Percentiles rank a stretch among this genome's conserved stretches.
Conservation (phyloP, 2,329 filamentous ascomycete species). For the Exophiala bonariae region DNA sequence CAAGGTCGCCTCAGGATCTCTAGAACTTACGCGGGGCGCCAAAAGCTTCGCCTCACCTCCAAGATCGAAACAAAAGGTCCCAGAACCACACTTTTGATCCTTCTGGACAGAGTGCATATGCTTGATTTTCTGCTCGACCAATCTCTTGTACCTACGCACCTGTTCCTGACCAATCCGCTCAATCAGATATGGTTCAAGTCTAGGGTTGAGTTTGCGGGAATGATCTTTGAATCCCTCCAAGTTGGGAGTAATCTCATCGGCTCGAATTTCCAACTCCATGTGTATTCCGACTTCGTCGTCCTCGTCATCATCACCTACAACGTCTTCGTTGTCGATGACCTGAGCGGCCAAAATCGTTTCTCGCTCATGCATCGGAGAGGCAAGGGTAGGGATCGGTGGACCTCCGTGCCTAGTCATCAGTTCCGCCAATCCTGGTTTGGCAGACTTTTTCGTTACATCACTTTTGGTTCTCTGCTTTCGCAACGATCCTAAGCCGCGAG, state of each 20-base stretch:
- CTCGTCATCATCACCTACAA: conserved; percentile 41
- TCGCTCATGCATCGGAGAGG: conserved; percentile 45
- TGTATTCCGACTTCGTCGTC: conserved; percentile 40
- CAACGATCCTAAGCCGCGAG: conserved; percentile 23
- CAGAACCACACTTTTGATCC: conserved; percentile 60
- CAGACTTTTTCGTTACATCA: conserved; percentile 47
- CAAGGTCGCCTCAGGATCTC: conserved; percentile 58
- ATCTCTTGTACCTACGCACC: conserved; percentile 71
- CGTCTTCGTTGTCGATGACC: conserved; percentile 33
- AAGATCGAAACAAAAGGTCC: conserved; percentile 62
- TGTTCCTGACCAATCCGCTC: conserved; percentile 84
- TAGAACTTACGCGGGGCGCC: conserved; percentile 53
- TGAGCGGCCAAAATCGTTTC: conserved; percentile 22
- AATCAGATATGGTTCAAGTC: conserved; percentile 66
- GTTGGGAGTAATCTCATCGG: conserved; percentile 70
- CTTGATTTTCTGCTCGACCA: conserved; percentile 69
- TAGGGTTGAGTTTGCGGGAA: conserved; percentile 72
- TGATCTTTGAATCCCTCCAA: conserved; percentile 75
- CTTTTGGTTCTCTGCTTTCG: conserved; percentile 55
- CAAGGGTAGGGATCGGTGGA: conserved; percentile 57
- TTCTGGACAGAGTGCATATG: conserved; percentile 62
- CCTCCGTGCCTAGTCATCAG: conserved; percentile 60
- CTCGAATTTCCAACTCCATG: conserved; percentile 61
- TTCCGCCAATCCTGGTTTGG: conserved; percentile 47
- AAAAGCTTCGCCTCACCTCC: conserved; percentile 67